Base-by-base conservation (phyloP, 1,284 basidiomycete genomes). In the Calocybe gambosa region DNA sequence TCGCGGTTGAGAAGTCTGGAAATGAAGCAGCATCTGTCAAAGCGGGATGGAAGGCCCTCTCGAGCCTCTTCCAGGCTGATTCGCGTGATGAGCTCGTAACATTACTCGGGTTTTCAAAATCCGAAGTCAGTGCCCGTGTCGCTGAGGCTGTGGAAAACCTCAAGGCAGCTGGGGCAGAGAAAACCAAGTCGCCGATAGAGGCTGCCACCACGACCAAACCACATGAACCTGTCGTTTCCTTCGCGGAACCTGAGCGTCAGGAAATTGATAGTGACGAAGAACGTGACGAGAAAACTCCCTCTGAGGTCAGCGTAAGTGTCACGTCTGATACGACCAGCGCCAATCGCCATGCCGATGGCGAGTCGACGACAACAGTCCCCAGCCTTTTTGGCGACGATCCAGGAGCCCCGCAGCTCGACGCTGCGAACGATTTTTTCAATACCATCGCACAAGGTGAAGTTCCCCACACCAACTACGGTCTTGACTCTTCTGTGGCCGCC, bases 31-130 rank as follows among this genome's bases (percentile, higher is more conserved):
- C 64, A 1, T 61, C 67, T 21, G 61, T 61, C 7, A 68, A 67
- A n/a, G 78, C 80, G 21, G 82, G 76, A 16, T 99, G 95, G 95
- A 94, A 89, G 62, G 88, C 93, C 2, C 69, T 97, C 16, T 69
- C 87, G 49, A 92, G 91, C 50, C 70, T 99, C 25, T 98, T 97
- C 79, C 81, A 82, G 53, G 84, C 93, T 0, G 80, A 94, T 63
- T 92, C 89, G 12, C 74, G 89, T 48, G 90, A 95, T 29, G 93
- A 98, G 64, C 76, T 99, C 9, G 85, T 99, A 39, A 85, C 85
- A 1, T 70, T 98, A 1, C 80, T 99, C 18, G 95, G 95, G 0
- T 98, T 96, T 65, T 93, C 90, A 8, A 95, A 95, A 66, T 80
- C 80, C 20, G 90, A 95, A 54, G 80, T 96, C 12, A 84, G 84